Conservation (phyloP, 2,329 filamentous ascomycete genomes). For the Cucurbitaria berberidis region DNA sequence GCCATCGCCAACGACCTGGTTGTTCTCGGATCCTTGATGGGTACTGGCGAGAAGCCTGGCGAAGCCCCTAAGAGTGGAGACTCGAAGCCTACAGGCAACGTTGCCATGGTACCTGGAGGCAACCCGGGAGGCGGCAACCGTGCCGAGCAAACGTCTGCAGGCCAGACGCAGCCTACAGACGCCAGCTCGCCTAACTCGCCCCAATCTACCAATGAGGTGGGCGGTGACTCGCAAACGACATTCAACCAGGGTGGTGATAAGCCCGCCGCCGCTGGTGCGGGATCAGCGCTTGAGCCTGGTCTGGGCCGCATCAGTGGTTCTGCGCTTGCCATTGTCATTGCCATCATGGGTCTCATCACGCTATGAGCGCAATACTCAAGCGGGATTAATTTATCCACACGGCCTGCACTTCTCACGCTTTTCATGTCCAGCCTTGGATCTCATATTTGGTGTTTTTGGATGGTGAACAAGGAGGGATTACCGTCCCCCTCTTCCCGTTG, state of each 20-base stretch:
- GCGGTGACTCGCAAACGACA: conserved; percentile 13
- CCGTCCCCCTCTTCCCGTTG: background rate
- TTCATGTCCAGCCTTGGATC: conserved; percentile 7
- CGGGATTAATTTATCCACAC: conserved; percentile 6
- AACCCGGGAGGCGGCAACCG: conserved; percentile 58
- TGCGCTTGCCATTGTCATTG: conserved; percentile 41
- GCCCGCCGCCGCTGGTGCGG: conserved; percentile 21
- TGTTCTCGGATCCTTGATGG: conserved; percentile 77
- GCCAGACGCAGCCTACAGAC: conserved; percentile 1
- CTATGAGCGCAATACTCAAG: conserved; percentile 21
- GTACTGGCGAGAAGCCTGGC: conserved; percentile 76
- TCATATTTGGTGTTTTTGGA: background rate
- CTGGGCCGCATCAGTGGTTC: conserved; percentile 41
- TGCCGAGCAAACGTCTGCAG: conserved; percentile 31
- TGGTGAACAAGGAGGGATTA: background rate
- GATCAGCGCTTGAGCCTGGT: conserved; percentile 29
- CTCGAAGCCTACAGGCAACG: conserved; percentile 32
- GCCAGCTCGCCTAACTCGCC: no score
- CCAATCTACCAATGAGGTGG: conserved; percentile 5
- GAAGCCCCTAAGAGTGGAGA: conserved; percentile 49
- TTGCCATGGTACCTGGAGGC: conserved; percentile 63
- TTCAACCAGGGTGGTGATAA: conserved; percentile 37
- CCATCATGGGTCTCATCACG: conserved; percentile 40
- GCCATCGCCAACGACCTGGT: conserved; percentile 76
- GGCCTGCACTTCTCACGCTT: conserved; percentile 5